Base-by-base conservation (phyloP, 352 stramenopile species). In the Pythium volutum region DNA sequence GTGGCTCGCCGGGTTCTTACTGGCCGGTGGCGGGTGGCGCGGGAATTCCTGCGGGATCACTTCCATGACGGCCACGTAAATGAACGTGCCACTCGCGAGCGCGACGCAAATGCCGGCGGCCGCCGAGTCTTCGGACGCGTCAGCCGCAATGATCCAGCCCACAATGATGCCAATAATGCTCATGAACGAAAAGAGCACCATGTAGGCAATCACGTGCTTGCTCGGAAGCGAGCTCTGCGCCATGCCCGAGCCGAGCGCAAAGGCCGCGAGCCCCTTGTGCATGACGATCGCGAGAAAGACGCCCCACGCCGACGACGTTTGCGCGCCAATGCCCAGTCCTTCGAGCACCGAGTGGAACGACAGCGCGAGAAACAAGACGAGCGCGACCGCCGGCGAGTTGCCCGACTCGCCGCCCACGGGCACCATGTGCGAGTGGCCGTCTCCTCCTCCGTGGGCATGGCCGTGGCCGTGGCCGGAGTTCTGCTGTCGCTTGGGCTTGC, bases 61-160 rank as follows among this genome's bases (percentile, higher is more conserved):
- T 50, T 93, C 83, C 83, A 93, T 93, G 25, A 93, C 83, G 1
- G 83, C 83, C 31, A 93, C 83, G 60, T 93, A 93, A 61, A 93
- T 93, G 67, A 93, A 93, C 18, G 83, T 91, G 22, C 83, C 83
- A 1, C 79, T 88, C 2, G 83, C 80, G 7, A 92, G 69, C 26
- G 83, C 83, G n/a, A 92, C 76, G 51, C 83, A 71, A 45, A 82
- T 79, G 18, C 74, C 74, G 2, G 71, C 74, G 18, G 69, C 71
- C 2, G 74, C 74, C 64, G 74, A 79, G 52, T 79, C 74, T 34
- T 79, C 74, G 10, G 69, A 76, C 29, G 58, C 55, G 26, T 75
- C 71, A 4, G 67, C 62, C 20, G 73, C 71, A 43, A 82, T 70
- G 60, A 66, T 45, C 74, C 74, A 82, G 57, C 74, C 74, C 4